Evolutionary conservation across 1,139 yeast species (phyloP).

Genomic region (Hyphopichia pseudoburtonii): DNA sequence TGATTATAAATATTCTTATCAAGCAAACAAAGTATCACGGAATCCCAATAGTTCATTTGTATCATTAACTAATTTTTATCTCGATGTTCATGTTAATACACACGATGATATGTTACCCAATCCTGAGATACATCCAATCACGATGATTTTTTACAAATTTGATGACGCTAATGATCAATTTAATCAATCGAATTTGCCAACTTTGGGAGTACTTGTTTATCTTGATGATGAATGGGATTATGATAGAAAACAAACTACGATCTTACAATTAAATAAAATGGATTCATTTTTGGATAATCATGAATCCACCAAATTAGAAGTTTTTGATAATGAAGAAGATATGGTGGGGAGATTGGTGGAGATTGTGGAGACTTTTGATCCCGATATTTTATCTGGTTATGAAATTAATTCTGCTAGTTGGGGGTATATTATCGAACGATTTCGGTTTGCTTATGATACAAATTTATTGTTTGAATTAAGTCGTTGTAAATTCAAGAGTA

Average conservation of each 20-base stretch:
- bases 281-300: constrained; percentile 6
- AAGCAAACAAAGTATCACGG: constrained; percentile 30
- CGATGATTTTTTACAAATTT: constrained; percentile 62
- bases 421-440: constrained; percentile 84
- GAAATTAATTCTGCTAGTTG: constrained; percentile 81
- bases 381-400: constrained; percentile 84
- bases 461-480: constrained; percentile 49
- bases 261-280: constrained; percentile 10
- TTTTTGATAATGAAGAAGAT: constrained; percentile 51
- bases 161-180: constrained; percentile 45
- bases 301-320: constrained; percentile 16
- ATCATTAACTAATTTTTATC: constrained; percentile 51
- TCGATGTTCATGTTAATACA: constrained; percentile 70
- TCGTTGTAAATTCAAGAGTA: constrained; percentile 48
- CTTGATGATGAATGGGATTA: constrained; percentile 6
- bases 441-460: constrained; percentile 41
- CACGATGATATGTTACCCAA: constrained; percentile 56
- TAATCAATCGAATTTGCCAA: constrained; percentile 5
- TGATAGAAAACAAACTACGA: neutral
- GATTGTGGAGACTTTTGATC: constrained; percentile 67
- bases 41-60: constrained; percentile 49
- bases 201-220: constrained; percentile 30
- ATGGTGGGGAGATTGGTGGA: constrained; percentile 56
- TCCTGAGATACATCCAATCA: constrained; percentile 60
- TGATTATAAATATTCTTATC: constrained; percentile 34